Conservation (phyloP, 2,329 filamentous ascomycete genomes). For the Neonectria hederae region DNA sequence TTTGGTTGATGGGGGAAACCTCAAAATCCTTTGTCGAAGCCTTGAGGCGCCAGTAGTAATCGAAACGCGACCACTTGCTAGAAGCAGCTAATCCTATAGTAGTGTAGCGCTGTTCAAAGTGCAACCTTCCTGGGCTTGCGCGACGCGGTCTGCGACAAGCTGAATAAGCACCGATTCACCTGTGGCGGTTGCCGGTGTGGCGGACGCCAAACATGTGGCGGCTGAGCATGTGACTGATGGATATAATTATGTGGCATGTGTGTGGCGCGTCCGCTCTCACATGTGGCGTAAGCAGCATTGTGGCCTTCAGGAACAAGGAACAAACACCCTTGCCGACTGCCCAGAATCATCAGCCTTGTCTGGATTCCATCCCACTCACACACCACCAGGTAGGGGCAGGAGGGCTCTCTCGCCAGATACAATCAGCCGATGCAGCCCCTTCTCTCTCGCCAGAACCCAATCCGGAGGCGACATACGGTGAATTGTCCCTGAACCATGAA, state of each 20-base stretch:
- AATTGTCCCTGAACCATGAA: not conserved
- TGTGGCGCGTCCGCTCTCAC: not conserved
- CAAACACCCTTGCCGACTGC: not conserved
- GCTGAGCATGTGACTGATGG: not conserved
- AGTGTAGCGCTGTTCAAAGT: not conserved
- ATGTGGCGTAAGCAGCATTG: not conserved
- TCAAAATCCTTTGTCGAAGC: constrained; percentile 37
- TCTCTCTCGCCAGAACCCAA: constrained; percentile 1
- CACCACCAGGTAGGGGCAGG: not conserved
- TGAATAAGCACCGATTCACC: constrained; percentile 17
- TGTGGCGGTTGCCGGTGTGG: not conserved
- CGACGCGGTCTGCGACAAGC: constrained; percentile 9
- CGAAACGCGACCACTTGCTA: constrained; percentile 33
- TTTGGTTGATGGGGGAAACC: constrained; percentile 36
- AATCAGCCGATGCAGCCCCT: constrained; percentile 8
- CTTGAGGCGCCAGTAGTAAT: constrained; percentile 32
- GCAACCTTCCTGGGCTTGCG: not conserved
- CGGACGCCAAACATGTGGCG: not conserved
- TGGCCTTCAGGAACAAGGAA: not conserved
- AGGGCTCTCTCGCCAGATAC: not conserved
- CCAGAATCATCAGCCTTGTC: not conserved
- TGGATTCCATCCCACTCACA: constrained; percentile 7
- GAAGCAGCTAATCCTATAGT: not conserved
- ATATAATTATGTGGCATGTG: not conserved
- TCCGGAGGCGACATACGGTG: not conserved